Base-by-base conservation (phyloP, 257 asterid species). In the Gentiana straminea region DNA sequence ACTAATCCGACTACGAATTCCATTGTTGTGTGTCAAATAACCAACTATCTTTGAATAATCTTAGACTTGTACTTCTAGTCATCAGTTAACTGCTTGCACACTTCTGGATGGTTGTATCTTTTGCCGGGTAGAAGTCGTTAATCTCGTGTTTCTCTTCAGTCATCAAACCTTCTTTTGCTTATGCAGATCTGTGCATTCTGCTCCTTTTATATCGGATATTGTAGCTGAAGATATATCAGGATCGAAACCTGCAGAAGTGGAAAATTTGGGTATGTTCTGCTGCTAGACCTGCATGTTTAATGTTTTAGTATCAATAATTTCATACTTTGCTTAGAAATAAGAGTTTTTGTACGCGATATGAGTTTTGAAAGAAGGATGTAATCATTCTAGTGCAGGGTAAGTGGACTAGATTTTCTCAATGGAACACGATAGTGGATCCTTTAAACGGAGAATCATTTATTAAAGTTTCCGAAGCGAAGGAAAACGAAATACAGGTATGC, bases 371-470 rank as follows among this genome's bases (percentile, higher is more conserved):
- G 32, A 35, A 69, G 56, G 60, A 54, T 70, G 1, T 67, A 50
- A 54, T 63, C 52, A 64, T 69, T 73, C 7, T 49, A 92, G 99
- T 83, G 76, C 87, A 88, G 80, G 99, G 99, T 2, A 80, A 73
- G n/a, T 92, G 99, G 99, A 77, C 60, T 3, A 61, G 34, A 55
- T 73, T 86, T 47, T 79, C 89, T 33, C 53, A 8, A 51, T 85
- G 89, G 90, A 88, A 79, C 68, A 80, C 84, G 2, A 57, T 92
- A 58, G 68, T 76, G 34, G 97, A 92, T 74, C 95, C 97, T 58
- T 73, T 92, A 66, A 92, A 92, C 61, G 99, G 99, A 53, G 97
- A 92, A 59, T 39, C 95, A 3, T 88, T 92, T 58, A 92, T 92
- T 61, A 85, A 76, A 66, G 94, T 92, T 68, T 66, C 91, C 11